Conservation (phyloP, 1,139 yeast genomes). For the Scheffersomyces cryptocercus region DNA sequence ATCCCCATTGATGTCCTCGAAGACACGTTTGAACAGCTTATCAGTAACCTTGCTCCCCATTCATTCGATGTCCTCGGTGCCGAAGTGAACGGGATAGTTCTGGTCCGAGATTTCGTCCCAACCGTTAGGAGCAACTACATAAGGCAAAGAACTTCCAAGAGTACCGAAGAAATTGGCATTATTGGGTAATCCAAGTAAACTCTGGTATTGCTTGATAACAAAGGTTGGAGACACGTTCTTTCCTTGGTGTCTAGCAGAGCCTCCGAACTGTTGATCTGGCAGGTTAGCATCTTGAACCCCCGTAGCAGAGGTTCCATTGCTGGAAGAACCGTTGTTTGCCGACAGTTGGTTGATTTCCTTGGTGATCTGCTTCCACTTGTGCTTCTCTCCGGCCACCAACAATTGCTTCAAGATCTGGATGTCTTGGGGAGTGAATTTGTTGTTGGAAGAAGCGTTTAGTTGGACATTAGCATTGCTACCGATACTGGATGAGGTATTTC, state of each 20-base stretch:
- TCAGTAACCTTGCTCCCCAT: no score
- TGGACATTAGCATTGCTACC: background rate
- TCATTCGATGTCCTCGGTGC: slow-evolving; percentile 14
- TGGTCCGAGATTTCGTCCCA: slow-evolving; percentile 36
- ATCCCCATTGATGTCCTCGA: no score
- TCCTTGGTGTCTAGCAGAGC: slow-evolving; percentile 12
- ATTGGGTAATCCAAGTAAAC: slow-evolving; percentile 43
- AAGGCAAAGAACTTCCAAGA: slow-evolving; percentile 44
- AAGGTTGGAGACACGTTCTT: slow-evolving; percentile 48
- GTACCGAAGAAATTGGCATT: slow-evolving; percentile 40
- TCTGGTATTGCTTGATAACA: slow-evolving; percentile 46
- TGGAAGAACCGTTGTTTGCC: slow-evolving; percentile 9
- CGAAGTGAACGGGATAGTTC: slow-evolving; percentile 16
- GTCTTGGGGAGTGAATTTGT: slow-evolving; percentile 39
- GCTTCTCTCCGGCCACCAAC: slow-evolving; percentile 43
- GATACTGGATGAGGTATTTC: slow-evolving; percentile 1
- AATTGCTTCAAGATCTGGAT: slow-evolving; percentile 41
- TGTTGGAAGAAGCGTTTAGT: background rate
- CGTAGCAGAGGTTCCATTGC: slow-evolving; percentile 6
- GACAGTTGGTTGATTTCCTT: slow-evolving; percentile 40
- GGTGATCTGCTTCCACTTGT: slow-evolving; percentile 50
- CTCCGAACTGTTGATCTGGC: slow-evolving; percentile 1
- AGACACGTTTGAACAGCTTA: no score
- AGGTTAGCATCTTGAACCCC: slow-evolving; percentile 8
- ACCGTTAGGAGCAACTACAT: slow-evolving; percentile 38